phyloP scores from a whole-genome alignment of 2,329 filamentous ascomycete species.

The Exophiala viscosa region DNA sequence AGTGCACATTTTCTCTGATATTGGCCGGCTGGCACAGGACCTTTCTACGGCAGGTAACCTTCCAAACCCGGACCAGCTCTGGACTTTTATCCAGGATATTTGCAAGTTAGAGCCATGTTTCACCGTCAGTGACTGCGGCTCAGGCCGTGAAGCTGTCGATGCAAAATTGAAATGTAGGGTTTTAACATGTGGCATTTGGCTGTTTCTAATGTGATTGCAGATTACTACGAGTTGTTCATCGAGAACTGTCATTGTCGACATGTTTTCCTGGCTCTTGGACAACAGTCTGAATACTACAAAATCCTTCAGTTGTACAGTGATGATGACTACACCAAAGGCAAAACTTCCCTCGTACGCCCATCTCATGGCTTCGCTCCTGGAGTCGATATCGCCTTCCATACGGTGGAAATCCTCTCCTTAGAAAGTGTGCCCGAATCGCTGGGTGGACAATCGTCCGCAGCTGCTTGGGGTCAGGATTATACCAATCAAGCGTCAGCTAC shows the following conservation, averaged over 20 bases:
- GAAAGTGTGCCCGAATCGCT: conserved; percentile 3
- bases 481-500: neutral
- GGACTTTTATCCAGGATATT: conserved; percentile 19
- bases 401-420: conserved; percentile 13
- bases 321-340: conserved; percentile 20
- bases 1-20: conserved; percentile 24
- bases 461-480: neutral
- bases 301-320: conserved; percentile 22
- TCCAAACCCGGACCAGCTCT: conserved; percentile 15
- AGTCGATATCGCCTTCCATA: conserved; percentile 16
- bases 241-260: conserved; percentile 27
- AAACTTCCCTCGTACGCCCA: conserved; percentile 20
- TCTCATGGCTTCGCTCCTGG: conserved; percentile 9
- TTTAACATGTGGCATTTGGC: neutral
- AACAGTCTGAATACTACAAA: conserved; percentile 21
- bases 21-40: conserved; percentile 18
- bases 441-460: neutral
- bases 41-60: conserved; percentile 13
- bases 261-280: conserved; percentile 20
- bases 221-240: conserved; percentile 23
- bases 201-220: conserved; percentile 12
- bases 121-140: conserved; percentile 22
- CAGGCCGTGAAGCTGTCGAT: conserved; percentile 11
- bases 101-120: conserved; percentile 11
- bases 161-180: conserved; percentile 16